Evolutionary conservation across 2,329 filamentous ascomycete species (phyloP), one percentile per base, ranked within the genome.

Genomic region (Penicillium digitatum): DNA sequence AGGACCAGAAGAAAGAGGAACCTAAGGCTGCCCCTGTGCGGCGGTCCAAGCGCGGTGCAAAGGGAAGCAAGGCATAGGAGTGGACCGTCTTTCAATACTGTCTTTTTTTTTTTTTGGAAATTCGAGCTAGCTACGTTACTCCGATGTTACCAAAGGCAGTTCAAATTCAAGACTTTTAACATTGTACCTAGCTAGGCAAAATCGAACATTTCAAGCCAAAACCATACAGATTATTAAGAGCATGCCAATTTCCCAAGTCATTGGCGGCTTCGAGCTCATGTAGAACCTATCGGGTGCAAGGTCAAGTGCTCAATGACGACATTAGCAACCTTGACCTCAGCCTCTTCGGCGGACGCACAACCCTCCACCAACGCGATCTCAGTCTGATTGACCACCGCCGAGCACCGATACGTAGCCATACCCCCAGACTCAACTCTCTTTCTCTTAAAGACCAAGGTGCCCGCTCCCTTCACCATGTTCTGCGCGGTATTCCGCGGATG

Each of bases 401-500:
- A 35, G 32, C 62, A 67, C 8, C 39, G 54, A 32, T 69, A 69
- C 1, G 61, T 69, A 24, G 60, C 64, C 0, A 38, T 55, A 0
- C 54, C 57, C 27, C 56, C 58, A 10, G 38, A 51, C 27, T 52
- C 54, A 0, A 66, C 43, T 16, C 63, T 46, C 20, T 55, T 56
- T 0, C 49, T 38, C 32, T 59, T 58, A n/a, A 68, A 69, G 0
- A 46, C 29, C 8, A 66, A 20, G 0, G 16, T 53, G 0, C 57
- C 58, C 2, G 40, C 48, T 2, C 44, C 44, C 56, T 61, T 66
- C 1, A 84, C 84, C 31, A 87, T 62, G 42, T 79, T 73, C 0
- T 87, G 86, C 9, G 95, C 72, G 55, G 84, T 78, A 68, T 90
- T 86, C 70, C 90, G 92, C 9, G 83, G 83, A 66, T 84, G 81